These are phyloP conservation scores for Venturia effusa DNA, from an alignment of 2,329 filamentous ascomycete genomes.

Conservation along the genomic window DNA sequence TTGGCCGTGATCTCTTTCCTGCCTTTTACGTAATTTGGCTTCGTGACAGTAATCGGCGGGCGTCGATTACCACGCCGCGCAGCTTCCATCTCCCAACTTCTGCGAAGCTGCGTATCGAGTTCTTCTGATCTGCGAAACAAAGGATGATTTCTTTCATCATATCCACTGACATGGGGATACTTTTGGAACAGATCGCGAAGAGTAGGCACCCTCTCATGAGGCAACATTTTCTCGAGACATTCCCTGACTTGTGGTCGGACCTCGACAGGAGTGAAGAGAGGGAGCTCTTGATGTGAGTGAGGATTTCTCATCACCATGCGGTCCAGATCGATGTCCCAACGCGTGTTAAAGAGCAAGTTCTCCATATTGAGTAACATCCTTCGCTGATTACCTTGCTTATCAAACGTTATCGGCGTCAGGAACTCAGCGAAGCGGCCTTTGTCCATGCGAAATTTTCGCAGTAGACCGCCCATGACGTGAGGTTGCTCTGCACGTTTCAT, in stretches of 20 bases:
- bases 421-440: conserved; percentile 2
- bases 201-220: neutral
- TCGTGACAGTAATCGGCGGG: neutral
- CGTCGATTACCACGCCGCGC: neutral
- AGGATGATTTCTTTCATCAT: conserved; percentile 1
- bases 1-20: neutral
- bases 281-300: neutral
- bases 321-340: neutral
- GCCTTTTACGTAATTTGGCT: neutral
- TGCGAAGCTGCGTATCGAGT: neutral
- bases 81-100: neutral
- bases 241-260: neutral
- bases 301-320: neutral
- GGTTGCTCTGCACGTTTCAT: conserved; percentile 1
- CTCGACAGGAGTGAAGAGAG: neutral
- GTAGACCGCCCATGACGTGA: neutral
- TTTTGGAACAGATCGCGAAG: neutral
- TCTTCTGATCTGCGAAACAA: neutral
- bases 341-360: neutral
- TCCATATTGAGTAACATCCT: neutral
- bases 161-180: neutral
- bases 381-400: neutral
- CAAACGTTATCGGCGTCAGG: neutral
- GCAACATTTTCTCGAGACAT: neutral
- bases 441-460: conserved; percentile 2